Conservation (phyloP, 306 rosid genomes). For the Quercus glauca region DNA sequence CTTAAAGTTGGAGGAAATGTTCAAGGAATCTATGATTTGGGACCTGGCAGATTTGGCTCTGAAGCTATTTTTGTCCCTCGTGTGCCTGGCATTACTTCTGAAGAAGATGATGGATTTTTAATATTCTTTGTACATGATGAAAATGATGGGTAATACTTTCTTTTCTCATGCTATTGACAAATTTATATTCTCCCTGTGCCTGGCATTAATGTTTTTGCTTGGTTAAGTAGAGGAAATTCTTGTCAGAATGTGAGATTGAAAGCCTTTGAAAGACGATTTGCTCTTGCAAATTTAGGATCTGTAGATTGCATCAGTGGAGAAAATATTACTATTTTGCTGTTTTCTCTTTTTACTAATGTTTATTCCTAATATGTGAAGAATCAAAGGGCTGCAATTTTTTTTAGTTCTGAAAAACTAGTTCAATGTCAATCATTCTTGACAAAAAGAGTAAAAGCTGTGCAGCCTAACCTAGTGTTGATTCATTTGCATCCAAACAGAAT, state of each 20-base stretch:
- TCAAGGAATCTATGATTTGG: slow-evolving; percentile 74
- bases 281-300: neutral
- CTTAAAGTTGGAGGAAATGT: slow-evolving; percentile 87
- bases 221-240: neutral
- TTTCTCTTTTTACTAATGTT: too few relatives aligned
- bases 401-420: neutral
- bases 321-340: too few relatives aligned
- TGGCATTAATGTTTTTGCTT: neutral
- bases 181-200: neutral
- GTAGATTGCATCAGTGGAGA: neutral
- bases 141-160: slow-evolving; percentile 54
- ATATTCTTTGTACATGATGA: slow-evolving; percentile 84
- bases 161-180: neutral
- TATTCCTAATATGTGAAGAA: neutral
- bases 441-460: neutral
- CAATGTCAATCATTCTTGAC: neutral
- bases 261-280: neutral
- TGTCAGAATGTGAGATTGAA: neutral
- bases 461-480: neutral
- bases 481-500: neutral
- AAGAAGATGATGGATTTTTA: slow-evolving; percentile 95
- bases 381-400: neutral
- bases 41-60: slow-evolving; percentile 77
- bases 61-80: slow-evolving; percentile 87
- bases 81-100: slow-evolving; percentile 58